phyloP scores from a whole-genome alignment of 805 yeast genomes.

The Metahyphopichia silvanorum region DNA sequence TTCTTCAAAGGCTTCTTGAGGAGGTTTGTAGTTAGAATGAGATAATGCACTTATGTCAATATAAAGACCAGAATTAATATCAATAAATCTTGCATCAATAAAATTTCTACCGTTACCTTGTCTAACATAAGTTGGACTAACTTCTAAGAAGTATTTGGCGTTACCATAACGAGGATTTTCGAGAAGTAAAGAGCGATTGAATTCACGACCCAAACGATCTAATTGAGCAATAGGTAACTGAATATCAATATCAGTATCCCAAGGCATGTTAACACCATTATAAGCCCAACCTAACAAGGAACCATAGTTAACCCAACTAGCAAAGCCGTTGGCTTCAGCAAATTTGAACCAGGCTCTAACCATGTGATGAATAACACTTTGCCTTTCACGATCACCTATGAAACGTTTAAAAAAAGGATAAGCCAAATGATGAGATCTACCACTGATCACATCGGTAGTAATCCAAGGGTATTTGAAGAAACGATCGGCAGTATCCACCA shows the following conservation, averaged over 20 bases:
- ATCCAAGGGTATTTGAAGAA: slow-evolving; percentile 42
- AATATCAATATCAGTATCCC: slow-evolving; percentile 30
- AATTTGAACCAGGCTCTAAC: slow-evolving; percentile 35
- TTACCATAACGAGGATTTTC: slow-evolving; percentile 32
- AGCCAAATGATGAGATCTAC: slow-evolving; percentile 27
- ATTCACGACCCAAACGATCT: slow-evolving; percentile 20
- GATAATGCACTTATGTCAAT: slow-evolving; percentile 43
- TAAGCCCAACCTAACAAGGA: slow-evolving; percentile 28
- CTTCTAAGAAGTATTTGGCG: slow-evolving; percentile 20
- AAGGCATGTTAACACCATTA: slow-evolving; percentile 29
- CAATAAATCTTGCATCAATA: slow-evolving; percentile 37
- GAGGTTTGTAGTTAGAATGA: slow-evolving; percentile 20
- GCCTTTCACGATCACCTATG: slow-evolving; percentile 33
- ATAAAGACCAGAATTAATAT: slow-evolving; percentile 37
- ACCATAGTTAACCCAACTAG: slow-evolving; percentile 27
- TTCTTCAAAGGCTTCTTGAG: slow-evolving; percentile 8
- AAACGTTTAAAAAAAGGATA: slow-evolving; percentile 36
- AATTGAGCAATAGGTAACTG: slow-evolving; percentile 24
- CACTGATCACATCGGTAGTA: slow-evolving; percentile 29
- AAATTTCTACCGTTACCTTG: slow-evolving; percentile 43
- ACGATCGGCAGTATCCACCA: slow-evolving; percentile 22
- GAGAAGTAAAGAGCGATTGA: slow-evolving; percentile 18
- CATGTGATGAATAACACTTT: slow-evolving; percentile 35
- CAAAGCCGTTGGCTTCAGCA: slow-evolving; percentile 25
- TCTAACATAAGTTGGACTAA: slow-evolving; percentile 22